Evolutionary conservation across 768 basidiomycete genomes (phyloP).

Genomic region (Boletus bicolor): DNA sequence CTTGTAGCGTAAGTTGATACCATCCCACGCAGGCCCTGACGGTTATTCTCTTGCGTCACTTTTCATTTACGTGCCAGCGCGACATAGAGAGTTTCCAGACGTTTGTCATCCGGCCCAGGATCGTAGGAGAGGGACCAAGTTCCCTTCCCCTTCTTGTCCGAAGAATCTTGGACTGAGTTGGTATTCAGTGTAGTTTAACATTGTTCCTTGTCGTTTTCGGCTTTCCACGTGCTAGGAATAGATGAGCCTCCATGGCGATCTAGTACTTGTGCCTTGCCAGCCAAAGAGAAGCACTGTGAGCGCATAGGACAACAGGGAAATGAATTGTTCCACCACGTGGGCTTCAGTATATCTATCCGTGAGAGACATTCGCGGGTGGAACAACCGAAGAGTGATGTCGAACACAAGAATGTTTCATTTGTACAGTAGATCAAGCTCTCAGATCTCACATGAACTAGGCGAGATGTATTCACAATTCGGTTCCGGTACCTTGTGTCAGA

Average conservation of each 20-base stretch:
- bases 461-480: neutral
- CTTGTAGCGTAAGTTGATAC: slow-evolving; percentile 22
- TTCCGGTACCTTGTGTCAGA: neutral
- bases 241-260: neutral
- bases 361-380: neutral
- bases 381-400: neutral
- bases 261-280: neutral
- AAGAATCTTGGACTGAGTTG: slow-evolving; percentile 21
- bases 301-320: too few relatives aligned
- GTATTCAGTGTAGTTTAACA: neutral
- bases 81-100: slow-evolving; percentile 64
- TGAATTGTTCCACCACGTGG: neutral
- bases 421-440: neutral
- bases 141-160: slow-evolving; percentile 54
- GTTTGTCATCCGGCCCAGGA: slow-evolving; percentile 59
- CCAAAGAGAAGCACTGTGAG: neutral
- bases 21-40: slow-evolving; percentile 34
- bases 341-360: neutral
- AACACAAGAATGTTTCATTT: neutral
- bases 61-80: slow-evolving; percentile 47
- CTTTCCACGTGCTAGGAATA: neutral
- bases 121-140: slow-evolving; percentile 50
- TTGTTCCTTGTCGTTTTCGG: neutral
- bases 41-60: slow-evolving; percentile 50
- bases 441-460: neutral